phyloP scores from a whole-genome alignment of 2,329 filamentous ascomycete species.

The Colletotrichum shisoi region DNA sequence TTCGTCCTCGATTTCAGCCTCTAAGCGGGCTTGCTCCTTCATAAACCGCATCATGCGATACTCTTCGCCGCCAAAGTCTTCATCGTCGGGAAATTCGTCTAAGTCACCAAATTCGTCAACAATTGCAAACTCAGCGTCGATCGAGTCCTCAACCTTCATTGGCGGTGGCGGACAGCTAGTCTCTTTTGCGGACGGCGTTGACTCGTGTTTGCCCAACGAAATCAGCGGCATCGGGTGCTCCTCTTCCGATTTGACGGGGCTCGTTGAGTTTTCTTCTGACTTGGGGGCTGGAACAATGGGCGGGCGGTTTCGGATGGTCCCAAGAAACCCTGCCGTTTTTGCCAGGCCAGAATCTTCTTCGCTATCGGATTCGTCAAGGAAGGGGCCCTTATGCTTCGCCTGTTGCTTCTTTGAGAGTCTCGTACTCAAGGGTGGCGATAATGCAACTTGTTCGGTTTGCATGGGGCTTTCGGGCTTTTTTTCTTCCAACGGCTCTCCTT shows the following conservation, averaged over 20 bases:
- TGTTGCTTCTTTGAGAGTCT: slow-evolving; percentile 37
- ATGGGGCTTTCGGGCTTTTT: slow-evolving; percentile 10
- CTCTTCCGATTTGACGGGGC: neutral
- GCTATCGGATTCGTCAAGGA: slow-evolving; percentile 74
- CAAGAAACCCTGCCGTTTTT: slow-evolving; percentile 8
- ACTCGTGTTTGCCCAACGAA: slow-evolving; percentile 5
- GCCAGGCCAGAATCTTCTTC: slow-evolving; percentile 51
- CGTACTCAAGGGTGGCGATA: slow-evolving; percentile 16
- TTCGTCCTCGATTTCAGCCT: slow-evolving; percentile 64
- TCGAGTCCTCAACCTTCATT: slow-evolving; percentile 47
- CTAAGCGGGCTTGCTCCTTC: slow-evolving; percentile 75
- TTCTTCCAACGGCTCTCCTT: slow-evolving; percentile 5
- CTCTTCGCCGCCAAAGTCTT: slow-evolving; percentile 68
- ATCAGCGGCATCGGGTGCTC: neutral
- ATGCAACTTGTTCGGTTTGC: slow-evolving; percentile 9
- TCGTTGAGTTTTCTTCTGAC: neutral
- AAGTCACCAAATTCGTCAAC: slow-evolving; percentile 52
- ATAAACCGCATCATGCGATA: slow-evolving; percentile 73
- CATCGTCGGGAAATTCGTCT: slow-evolving; percentile 64
- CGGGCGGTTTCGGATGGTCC: neutral
- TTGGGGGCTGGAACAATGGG: neutral
- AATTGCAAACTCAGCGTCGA: slow-evolving; percentile 48
- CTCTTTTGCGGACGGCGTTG: slow-evolving; percentile 27
- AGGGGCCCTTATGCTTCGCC: slow-evolving; percentile 62
- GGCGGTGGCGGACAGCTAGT: slow-evolving; percentile 36